These are phyloP conservation scores for Pilobolus umbonatus DNA, from an alignment of 192 early-diverging fungal genomes.

Conservation along the genomic window DNA sequence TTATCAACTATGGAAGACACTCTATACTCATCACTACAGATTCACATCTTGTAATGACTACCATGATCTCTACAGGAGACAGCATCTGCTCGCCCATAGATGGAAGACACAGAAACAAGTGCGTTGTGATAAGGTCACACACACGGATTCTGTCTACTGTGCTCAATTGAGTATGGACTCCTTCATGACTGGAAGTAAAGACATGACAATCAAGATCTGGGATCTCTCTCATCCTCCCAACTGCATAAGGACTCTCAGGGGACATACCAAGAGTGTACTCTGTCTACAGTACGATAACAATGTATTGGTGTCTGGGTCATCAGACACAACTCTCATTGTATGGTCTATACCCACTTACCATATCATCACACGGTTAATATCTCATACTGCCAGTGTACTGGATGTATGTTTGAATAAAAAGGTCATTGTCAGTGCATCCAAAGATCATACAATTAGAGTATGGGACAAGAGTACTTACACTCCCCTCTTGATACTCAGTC, in stretches of 20 bases:
- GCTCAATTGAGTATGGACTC: constrained; percentile 79
- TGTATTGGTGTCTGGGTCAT: constrained; percentile 81
- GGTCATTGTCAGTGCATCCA: constrained; percentile 86
- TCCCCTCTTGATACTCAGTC: constrained; percentile 74
- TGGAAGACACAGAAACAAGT: constrained; percentile 14
- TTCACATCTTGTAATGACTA: constrained; percentile 3
- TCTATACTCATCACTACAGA: not conserved
- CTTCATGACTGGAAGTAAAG: constrained; percentile 78
- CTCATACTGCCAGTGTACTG: constrained; percentile 80
- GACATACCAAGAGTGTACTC: constrained; percentile 69
- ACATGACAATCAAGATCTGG: constrained; percentile 84
- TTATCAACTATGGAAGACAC: constrained; percentile 17
- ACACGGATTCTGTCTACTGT: constrained; percentile 88
- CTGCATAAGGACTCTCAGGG: constrained; percentile 55
- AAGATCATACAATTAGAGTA: constrained; percentile 90
- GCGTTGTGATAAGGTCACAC: constrained; percentile 28
- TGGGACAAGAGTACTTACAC: constrained; percentile 69
- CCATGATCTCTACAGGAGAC: constrained; percentile 2
- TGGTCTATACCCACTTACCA: constrained; percentile 67
- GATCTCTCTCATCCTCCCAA: constrained; percentile 52
- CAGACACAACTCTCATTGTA: constrained; percentile 79
- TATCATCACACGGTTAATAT: constrained; percentile 50
- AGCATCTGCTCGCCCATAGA: not conserved
- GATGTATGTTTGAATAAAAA: constrained; percentile 80
- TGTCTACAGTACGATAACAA: constrained; percentile 84